Conservation (phyloP, 225 moss, liverwort and hornwort species). For the Marchantia polymorpha region DNA sequence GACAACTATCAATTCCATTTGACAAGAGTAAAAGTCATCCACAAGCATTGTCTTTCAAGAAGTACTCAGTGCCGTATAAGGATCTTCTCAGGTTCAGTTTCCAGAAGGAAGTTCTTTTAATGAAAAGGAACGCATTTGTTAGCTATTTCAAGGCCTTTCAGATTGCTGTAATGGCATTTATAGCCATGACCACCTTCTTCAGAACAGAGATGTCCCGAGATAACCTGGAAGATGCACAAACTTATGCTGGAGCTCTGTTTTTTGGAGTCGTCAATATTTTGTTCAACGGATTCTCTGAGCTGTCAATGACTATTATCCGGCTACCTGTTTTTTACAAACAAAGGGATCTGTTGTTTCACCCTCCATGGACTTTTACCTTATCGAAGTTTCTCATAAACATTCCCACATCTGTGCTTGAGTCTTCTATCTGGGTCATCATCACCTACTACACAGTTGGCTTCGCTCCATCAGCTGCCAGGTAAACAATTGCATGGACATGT, state of each 20-base stretch:
- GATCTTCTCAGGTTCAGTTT: slow-evolving; percentile 59
- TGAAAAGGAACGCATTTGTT: slow-evolving; percentile 64
- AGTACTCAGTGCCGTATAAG: slow-evolving; percentile 41
- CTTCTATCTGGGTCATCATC: slow-evolving; percentile 54
- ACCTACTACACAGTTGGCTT: slow-evolving; percentile 82
- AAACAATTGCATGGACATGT: neutral
- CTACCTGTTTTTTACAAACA: slow-evolving; percentile 86
- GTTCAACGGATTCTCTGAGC: slow-evolving; percentile 80
- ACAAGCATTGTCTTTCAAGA: slow-evolving; percentile 49
- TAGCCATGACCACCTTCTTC: slow-evolving; percentile 64
- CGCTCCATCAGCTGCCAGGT: slow-evolving; percentile 70
- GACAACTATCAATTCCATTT: slow-evolving; percentile 47
- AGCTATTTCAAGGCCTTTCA: slow-evolving; percentile 53
- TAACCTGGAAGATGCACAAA: slow-evolving; percentile 49
- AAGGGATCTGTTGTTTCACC: slow-evolving; percentile 67
- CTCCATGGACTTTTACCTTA: slow-evolving; percentile 71
- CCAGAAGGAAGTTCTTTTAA: slow-evolving; percentile 48
- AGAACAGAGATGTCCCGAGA: slow-evolving; percentile 59
- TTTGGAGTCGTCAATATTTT: slow-evolving; percentile 64
- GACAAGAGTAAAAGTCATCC: slow-evolving; percentile 42
- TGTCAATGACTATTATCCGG: slow-evolving; percentile 61
- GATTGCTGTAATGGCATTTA: slow-evolving; percentile 61
- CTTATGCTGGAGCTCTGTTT: slow-evolving; percentile 60
- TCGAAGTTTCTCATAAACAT: slow-evolving; percentile 57
- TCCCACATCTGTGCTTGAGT: slow-evolving; percentile 61